Base-by-base conservation (phyloP, 352 stramenopile genomes). In the Globisporangium spinosum region DNA sequence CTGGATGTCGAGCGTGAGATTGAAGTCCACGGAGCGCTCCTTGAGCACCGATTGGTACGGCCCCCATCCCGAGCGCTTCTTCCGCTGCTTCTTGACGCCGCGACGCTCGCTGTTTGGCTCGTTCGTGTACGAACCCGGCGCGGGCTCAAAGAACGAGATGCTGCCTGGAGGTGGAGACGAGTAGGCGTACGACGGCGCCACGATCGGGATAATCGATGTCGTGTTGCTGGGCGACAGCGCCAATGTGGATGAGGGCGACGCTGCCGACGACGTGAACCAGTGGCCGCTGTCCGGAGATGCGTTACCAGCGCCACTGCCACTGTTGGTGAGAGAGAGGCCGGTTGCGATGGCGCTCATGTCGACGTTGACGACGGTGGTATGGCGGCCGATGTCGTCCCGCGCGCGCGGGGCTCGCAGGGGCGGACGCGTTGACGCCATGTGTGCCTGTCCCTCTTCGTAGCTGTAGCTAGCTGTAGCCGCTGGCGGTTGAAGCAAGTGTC, bases 1-100 rank as follows among this genome's bases (percentile, higher is more conserved):
- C 60, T 79, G 65, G 38, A 78, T 57, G 55, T 81, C 72, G 20
- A 81, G 67, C 55, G 68, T 60, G 38, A 81, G 58, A n/a, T 76
- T 76, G 62, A 72, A 76, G 9, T 60, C 27, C 8, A 68, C 62
- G 3, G 74, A 61, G 43, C 68, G 64, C 58, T 81, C 72, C 34
- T 68, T 71, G 53, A 70, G 58, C n/a, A 71, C 59, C 9, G 65
- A 74, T 38, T 53, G 61, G 53, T 61, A 74, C 3, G 65, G 58
- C 5, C 69, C 65, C 63, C 68, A 73, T 9, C 68, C 63, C 7
- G 57, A 55, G 35, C 35, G 59, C 45, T 60, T 54, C 17, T 51
- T 29, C 2, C 29, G 22, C 22, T 34, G 49, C 53, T 61, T 67
- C 62, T 60, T 67, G 47, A 78, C 60, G 47, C 74, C 73, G 35